These are phyloP conservation scores for Arachis hypogaea DNA, from an alignment of 306 rosid genomes.

Conservation along the genomic window DNA sequence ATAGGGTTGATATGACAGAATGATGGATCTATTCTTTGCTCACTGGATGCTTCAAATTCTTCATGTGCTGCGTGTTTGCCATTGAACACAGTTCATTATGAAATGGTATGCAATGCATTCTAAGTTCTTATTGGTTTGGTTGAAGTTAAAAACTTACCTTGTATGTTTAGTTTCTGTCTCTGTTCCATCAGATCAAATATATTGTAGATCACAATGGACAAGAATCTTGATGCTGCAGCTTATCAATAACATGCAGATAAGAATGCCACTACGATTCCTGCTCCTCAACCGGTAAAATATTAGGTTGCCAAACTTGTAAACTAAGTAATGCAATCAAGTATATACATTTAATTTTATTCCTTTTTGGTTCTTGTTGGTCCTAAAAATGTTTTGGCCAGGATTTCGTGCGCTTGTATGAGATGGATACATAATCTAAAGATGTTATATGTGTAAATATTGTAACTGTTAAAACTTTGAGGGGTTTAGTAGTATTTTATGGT, in stretches of 20 bases:
- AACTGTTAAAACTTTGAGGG: background rate
- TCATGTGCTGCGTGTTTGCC: background rate
- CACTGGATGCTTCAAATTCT: conserved; percentile 12
- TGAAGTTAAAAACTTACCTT: conserved; percentile 16
- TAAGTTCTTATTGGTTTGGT: conserved; percentile 7
- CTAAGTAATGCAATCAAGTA: background rate
- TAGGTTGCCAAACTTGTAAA: background rate
- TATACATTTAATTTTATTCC: conserved; percentile 19
- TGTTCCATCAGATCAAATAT: conserved; percentile 12
- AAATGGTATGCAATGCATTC: background rate
- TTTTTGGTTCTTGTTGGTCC: conserved; percentile 23
- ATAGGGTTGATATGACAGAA: background rate
- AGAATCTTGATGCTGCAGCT: conserved; percentile 19
- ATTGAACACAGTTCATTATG: conserved; percentile 9
- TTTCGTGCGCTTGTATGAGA: background rate
- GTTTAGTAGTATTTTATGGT: background rate
- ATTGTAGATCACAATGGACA: background rate
- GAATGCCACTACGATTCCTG: conserved; percentile 1
- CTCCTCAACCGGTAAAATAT: conserved; percentile 24
- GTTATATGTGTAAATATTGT: conserved; percentile 7
- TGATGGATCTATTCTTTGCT: conserved; percentile 20
- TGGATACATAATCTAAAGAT: background rate
- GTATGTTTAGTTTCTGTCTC: background rate
- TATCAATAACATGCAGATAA: background rate
- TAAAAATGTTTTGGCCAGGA: background rate